These are phyloP conservation scores for Ceratocystis cacaofunesta DNA, from an alignment of 2,329 filamentous ascomycete species.

Conservation along the genomic window DNA sequence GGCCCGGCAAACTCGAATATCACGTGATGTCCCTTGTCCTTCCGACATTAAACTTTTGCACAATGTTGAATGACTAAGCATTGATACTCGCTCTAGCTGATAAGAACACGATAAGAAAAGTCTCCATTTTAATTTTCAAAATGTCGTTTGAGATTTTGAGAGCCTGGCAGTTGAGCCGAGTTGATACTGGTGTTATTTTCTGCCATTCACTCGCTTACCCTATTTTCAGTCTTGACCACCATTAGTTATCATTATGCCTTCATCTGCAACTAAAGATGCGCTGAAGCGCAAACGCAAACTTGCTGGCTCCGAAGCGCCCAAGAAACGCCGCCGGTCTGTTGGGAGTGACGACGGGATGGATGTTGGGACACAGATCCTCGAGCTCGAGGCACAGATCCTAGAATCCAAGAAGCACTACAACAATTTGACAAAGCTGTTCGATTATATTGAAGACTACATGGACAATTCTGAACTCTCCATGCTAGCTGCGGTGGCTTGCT, in stretches of 20 bases:
- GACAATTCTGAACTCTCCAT: slow-evolving; percentile 42
- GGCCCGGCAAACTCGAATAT: slow-evolving; percentile 25
- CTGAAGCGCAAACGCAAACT: slow-evolving; percentile 39
- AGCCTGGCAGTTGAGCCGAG: neutral
- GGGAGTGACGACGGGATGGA: slow-evolving; percentile 34
- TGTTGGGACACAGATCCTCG: slow-evolving; percentile 50
- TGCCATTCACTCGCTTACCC: neutral
- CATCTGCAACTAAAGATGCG: slow-evolving; percentile 19
- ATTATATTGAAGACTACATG: slow-evolving; percentile 34
- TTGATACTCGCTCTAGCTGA: neutral
- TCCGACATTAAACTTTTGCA: slow-evolving; percentile 11
- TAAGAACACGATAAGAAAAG: slow-evolving; percentile 8
- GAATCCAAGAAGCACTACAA: slow-evolving; percentile 86
- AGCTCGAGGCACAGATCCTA: slow-evolving; percentile 65
- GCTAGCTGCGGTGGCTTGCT: slow-evolving; percentile 64
- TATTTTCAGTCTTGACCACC: neutral
- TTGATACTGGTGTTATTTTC: neutral
- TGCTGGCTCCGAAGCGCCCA: slow-evolving; percentile 26
- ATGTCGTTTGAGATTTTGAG: slow-evolving; percentile 8
- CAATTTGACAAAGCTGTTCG: slow-evolving; percentile 63
- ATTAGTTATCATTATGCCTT: slow-evolving; percentile 10
- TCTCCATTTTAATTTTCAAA: slow-evolving; percentile 20
- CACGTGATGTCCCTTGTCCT: slow-evolving; percentile 26
- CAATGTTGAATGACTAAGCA: neutral
- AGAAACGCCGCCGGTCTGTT: slow-evolving; percentile 38